phyloP scores from a whole-genome alignment of 164 flowering plant species.

The Sedum album region DNA sequence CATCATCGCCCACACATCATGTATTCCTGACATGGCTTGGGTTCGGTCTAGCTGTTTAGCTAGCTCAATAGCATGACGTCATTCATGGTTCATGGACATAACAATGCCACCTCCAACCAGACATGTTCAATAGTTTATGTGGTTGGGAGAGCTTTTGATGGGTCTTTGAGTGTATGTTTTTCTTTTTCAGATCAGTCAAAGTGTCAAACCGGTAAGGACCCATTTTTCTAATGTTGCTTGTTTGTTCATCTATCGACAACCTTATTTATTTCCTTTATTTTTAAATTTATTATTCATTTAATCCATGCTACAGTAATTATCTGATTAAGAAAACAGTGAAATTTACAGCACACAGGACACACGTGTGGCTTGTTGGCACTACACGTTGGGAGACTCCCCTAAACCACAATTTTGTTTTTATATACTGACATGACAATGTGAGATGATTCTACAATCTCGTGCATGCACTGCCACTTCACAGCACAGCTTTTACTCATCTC shows the following conservation, averaged over 20 bases:
- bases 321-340: background rate
- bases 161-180: background rate
- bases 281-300: no score
- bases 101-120: background rate
- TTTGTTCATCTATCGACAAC: no score
- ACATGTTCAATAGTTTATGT: background rate
- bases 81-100: background rate
- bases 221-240: background rate
- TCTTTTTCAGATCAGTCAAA: background rate
- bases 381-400: background rate
- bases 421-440: constrained; percentile 25
- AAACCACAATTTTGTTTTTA: no score
- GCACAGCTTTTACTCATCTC: background rate
- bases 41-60: background rate
- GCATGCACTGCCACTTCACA: constrained; percentile 14
- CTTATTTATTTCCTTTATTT: no score
- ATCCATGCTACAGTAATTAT: no score
- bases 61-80: background rate
- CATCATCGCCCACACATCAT: background rate
- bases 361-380: constrained; percentile 4
- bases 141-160: constrained; percentile 5
- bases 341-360: background rate
- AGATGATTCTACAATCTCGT: constrained; percentile 27
- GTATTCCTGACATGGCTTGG: background rate
- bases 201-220: background rate